Base-by-base conservation (phyloP, 495 filamentous ascomycete genomes). In the Neurospora sp. region DNA sequence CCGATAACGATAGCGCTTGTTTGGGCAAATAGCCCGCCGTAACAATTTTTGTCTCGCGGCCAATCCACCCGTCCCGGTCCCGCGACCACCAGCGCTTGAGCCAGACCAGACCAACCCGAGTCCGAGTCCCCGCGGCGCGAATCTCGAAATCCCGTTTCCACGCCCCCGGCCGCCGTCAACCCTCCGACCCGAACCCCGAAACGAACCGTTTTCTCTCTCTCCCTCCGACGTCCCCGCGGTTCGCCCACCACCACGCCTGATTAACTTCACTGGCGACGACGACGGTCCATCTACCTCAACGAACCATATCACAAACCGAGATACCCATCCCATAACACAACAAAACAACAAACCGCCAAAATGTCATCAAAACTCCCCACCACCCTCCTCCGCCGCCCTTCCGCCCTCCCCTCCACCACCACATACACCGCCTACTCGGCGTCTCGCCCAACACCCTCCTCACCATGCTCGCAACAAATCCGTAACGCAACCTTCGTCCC, bases 401-500 rank as follows among this genome's bases (percentile, higher is more conserved):
- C 74, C 3, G 20, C 73, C 76, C 42, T 77, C 73, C 10, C 70
- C 27, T 72, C 72, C 37, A 61, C 74, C 44, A 41, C 53, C 72
- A 61, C 53, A 61, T 61, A 61, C 53, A 61, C 53, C 6, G 53
- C 48, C 70, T 70, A 65, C 37, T 16, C 48, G 22, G 14, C 53
- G 10, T 35, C 39, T 37, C 17, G 40, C 68, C 65, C 45, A 42
- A 16, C 53, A 82, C 37, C 78, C 20, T 31, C 27, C 27, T 31
- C 27, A 31, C 27, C 70, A 68, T 69, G n/a, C 37, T 3, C 73
- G 8, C 48, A 44, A 69, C 69, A 87, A 78, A 72, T 84, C 80
- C 92, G 93, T n/a, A 88, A 94, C 79, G 96, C 96, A 35, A 92
- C 91, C n/a, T 92, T 97, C 73, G 88, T 99, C 78, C 89, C 87